Evolutionary conservation across 73 alveolate genomes (phyloP), one percentile per base, ranked within the genome.

Genomic region (Paramecium sonneborni): DNA sequence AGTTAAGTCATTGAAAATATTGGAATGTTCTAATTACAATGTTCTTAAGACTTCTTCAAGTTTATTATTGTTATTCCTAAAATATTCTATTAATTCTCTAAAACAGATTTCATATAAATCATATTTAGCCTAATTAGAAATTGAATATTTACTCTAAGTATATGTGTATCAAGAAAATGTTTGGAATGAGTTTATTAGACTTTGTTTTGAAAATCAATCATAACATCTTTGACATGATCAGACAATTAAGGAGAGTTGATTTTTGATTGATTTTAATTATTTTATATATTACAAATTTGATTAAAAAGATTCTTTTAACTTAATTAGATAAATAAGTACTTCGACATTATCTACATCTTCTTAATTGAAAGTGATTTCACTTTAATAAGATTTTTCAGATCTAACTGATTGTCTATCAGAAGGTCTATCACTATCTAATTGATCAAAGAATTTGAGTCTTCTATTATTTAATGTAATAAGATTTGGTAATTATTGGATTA

Each of bases 311-410:
- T 43, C 90, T 38, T 38, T 38, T 37, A 79, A 30, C 74, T 79
- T 23, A 30, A 92, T 86, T 15, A 52, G 44, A 24, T 91, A 76
- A 41, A 57, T 15, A 41, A 21, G 55, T 34, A 57, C 91, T 26
- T 92, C 93, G 48, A 92, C 91, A 55, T 85, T 43, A 12, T 92
- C 94, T 3, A 92, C 41, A 30, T 92, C 95, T 32, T 86, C 92
- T 14, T 85, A 55, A 35, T 90, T 85, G 85, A 90, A 41, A 0
- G 46, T 39, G 21, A 62, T 21, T 70, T 48, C 94, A 28, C 58
- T 21, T 79, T 24, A 62, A 21, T 52, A 52, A 5, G 68, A 52
- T 62, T 32, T 62, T 30, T 62, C 84, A 0, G 92, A 79, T n/a
- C 76, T 32, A 23, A 1, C 76, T 1, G 90, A 41, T 79, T 79